Conservation (phyloP, 768 basidiomycete genomes). For the Flagelloscypha sp. region DNA sequence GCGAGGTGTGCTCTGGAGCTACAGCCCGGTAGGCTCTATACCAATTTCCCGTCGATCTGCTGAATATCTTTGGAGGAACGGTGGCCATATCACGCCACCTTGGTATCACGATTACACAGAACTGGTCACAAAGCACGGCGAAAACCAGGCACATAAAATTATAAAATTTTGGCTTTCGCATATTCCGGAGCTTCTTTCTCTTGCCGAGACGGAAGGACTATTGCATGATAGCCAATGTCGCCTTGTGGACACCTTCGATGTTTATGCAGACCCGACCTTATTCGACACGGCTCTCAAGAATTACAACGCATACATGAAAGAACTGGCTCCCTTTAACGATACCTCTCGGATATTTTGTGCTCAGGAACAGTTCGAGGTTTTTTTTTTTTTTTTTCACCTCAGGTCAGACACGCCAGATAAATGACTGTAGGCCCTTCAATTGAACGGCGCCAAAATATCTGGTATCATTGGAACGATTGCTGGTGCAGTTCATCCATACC, state of each 20-base stretch:
- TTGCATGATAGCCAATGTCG: constrained; percentile 31
- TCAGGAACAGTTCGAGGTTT: too few relatives aligned
- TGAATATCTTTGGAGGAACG: constrained; percentile 26
- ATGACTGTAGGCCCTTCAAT: too few relatives aligned
- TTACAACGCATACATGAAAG: too few relatives aligned
- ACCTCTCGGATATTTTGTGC: too few relatives aligned
- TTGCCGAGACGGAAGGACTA: constrained; percentile 28
- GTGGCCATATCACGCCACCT: constrained; percentile 36
- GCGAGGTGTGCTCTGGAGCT: constrained; percentile 45
- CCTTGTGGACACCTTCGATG: constrained; percentile 34
- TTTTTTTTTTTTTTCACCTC: too few relatives aligned
- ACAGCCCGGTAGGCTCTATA: constrained; percentile 33
- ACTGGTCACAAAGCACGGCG: constrained; percentile 26
- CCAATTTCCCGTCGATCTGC: background rate
- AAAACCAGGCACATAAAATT: constrained; percentile 24
- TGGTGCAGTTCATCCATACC: constrained; percentile 64
- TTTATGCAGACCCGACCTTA: constrained; percentile 22
- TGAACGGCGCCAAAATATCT: too few relatives aligned
- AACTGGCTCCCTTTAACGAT: too few relatives aligned
- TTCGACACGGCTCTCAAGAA: too few relatives aligned
- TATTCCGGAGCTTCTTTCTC: constrained; percentile 25
- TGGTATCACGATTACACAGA: constrained; percentile 31
- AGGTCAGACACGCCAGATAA: too few relatives aligned
- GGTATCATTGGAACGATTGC: too few relatives aligned
- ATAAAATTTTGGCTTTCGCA: constrained; percentile 35